phyloP scores from a whole-genome alignment of 2,329 filamentous ascomycete species.

The Colletotrichum phormii region DNA sequence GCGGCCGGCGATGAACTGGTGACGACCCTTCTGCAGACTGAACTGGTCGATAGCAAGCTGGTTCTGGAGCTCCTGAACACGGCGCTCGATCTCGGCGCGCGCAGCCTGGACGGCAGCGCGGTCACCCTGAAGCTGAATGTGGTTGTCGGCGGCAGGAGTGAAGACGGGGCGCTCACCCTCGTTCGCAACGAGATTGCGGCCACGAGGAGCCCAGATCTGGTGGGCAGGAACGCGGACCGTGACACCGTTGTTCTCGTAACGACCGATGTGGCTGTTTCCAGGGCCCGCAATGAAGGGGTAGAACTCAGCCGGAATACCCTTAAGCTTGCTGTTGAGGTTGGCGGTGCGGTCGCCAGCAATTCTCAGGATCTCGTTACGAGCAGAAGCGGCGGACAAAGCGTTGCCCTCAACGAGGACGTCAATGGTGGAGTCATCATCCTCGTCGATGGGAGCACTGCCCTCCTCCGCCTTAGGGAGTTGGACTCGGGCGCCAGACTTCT shows the following conservation, averaged over 20 bases:
- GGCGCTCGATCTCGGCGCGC: constrained; percentile 82
- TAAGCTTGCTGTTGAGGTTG: constrained; percentile 83
- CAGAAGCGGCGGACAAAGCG: constrained; percentile 85
- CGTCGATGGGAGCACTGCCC: constrained; percentile 61
- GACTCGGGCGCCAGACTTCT: constrained; percentile 89
- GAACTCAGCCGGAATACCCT: constrained; percentile 88
- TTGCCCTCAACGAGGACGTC: constrained; percentile 93
- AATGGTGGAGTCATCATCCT: constrained; percentile 83
- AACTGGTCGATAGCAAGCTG: constrained; percentile 83
- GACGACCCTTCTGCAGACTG: constrained; percentile 85
- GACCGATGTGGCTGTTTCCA: constrained; percentile 74
- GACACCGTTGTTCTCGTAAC: constrained; percentile 80
- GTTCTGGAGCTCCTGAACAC: constrained; percentile 79
- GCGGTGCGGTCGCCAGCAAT: constrained; percentile 90
- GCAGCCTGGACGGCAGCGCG: constrained; percentile 83
- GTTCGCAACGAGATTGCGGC: constrained; percentile 24
- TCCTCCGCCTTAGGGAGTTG: constrained; percentile 88
- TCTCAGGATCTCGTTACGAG: constrained; percentile 83
- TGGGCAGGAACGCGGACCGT: constrained; percentile 87
- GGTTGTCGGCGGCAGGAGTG: constrained; percentile 76
- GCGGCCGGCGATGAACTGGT: constrained; percentile 95
- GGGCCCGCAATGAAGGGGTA: constrained; percentile 94
- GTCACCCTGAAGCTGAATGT: constrained; percentile 89
- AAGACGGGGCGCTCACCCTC: constrained; percentile 76
- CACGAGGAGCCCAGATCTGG: constrained; percentile 71